Conservation (phyloP, 2,329 filamentous ascomycete species). For the Shiraia sp. region DNA sequence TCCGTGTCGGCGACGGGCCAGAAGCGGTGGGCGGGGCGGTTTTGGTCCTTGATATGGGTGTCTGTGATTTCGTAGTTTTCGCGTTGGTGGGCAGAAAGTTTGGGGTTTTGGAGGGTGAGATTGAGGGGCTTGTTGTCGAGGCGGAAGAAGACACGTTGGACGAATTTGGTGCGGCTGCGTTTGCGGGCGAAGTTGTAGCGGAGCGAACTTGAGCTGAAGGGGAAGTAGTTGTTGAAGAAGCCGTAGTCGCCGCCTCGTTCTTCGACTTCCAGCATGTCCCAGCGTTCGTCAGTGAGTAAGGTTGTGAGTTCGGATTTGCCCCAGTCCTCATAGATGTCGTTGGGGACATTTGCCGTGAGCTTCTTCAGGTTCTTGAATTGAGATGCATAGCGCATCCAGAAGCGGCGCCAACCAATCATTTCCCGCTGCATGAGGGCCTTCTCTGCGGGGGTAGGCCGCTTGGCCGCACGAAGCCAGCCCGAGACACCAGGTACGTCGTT, state of each 20-base stretch:
- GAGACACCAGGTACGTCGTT: conserved; percentile 36
- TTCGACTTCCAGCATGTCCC: conserved; percentile 38
- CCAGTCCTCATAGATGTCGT: conserved; percentile 41
- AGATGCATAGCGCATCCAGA: conserved; percentile 41
- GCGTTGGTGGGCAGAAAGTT: conserved; percentile 18
- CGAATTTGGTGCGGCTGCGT: conserved; percentile 29
- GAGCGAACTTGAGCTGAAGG: conserved; percentile 14
- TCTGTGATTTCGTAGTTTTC: conserved; percentile 32
- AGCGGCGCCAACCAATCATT: conserved; percentile 40
- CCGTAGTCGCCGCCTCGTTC: conserved; percentile 18
- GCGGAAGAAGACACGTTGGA: conserved; percentile 41
- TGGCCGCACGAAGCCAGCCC: conserved; percentile 27
- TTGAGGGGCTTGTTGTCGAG: conserved; percentile 23
- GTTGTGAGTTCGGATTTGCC: conserved; percentile 21
- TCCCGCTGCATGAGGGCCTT: conserved; percentile 34
- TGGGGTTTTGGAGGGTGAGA: conserved; percentile 2
- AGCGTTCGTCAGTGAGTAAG: conserved; percentile 29
- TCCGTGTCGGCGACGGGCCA: no score
- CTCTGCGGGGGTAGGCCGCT: conserved; percentile 28
- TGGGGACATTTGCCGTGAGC: conserved; percentile 34
- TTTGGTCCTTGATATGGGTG: conserved; percentile 18
- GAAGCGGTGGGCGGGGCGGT: conserved; percentile 28
- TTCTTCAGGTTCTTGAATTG: conserved; percentile 44
- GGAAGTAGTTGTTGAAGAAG: conserved; percentile 23
- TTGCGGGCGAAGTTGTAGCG: conserved; percentile 23